Conservation (phyloP, 768 basidiomycete species). For the Pleurotus tuber-regium region DNA sequence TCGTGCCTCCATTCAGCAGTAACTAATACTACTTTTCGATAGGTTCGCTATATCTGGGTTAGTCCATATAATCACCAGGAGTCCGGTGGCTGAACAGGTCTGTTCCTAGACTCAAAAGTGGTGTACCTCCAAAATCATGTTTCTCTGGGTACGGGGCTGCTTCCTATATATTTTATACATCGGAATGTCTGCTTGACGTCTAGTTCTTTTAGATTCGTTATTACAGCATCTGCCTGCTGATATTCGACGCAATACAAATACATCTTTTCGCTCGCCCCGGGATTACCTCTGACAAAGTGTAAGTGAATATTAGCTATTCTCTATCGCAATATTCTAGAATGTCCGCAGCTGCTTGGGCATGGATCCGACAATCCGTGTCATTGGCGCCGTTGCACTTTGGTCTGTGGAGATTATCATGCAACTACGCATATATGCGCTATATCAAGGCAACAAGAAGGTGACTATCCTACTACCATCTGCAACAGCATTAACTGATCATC, state of each 20-base stretch:
- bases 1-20: not conserved
- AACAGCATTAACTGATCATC: not conserved
- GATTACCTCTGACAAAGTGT: constrained; percentile 34
- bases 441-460: constrained; percentile 36
- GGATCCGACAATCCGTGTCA: constrained; percentile 40
- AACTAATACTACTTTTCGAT: not conserved
- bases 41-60: constrained; percentile 42
- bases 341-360: constrained; percentile 42
- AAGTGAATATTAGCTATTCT: constrained; percentile 14
- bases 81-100: not conserved
- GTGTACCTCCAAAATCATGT: constrained; percentile 36
- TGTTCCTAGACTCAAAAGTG: constrained; percentile 29
- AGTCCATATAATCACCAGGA: not conserved
- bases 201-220: constrained; percentile 37
- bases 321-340: too few relatives aligned
- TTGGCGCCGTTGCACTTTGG: constrained; percentile 45
- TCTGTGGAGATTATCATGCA: constrained; percentile 49
- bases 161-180: not conserved
- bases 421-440: constrained; percentile 43
- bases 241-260: constrained; percentile 45
- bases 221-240: constrained; percentile 39
- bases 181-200: not conserved
- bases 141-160: constrained; percentile 31
- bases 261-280: constrained; percentile 39
- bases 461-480: constrained; percentile 5